Conservation (phyloP, 768 basidiomycete genomes). For the Gymnopilus dilepis region DNA sequence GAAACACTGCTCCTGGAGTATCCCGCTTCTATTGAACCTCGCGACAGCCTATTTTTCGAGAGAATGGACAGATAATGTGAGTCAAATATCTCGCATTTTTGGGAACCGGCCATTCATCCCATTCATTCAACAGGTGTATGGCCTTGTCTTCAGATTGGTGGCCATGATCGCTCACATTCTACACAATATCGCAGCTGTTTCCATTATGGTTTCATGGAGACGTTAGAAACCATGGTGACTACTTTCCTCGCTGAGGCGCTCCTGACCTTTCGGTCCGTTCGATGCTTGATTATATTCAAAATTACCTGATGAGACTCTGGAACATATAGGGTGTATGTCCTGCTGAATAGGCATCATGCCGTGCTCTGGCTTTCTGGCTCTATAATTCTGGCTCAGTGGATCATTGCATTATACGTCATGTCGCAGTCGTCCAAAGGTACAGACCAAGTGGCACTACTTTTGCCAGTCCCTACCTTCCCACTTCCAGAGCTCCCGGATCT, state of each 20-base stretch:
- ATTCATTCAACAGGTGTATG: not conserved
- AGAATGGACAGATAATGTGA: not conserved
- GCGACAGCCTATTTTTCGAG: conserved; percentile 4
- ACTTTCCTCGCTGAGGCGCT: conserved; percentile 11
- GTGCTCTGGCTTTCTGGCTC: not conserved
- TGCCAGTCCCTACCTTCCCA: conserved; percentile 8
- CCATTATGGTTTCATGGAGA: conserved; percentile 16
- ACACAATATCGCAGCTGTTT: conserved; percentile 1
- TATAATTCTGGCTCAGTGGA: conserved; percentile 9
- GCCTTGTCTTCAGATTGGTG: not conserved
- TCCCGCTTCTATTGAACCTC: not conserved
- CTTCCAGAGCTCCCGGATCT: conserved; percentile 6
- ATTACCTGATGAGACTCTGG: not conserved
- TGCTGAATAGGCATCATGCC: not conserved
- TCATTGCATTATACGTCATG: conserved; percentile 11
- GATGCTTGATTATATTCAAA: not conserved
- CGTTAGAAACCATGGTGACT: conserved; percentile 11
- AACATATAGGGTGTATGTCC: conserved; percentile 7
- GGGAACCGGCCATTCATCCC: too few species aligned
- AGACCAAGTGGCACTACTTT: conserved; percentile 10
- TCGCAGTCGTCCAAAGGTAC: conserved; percentile 13
- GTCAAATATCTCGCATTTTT: not conserved
- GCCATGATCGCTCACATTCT: not conserved
- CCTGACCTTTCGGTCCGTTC: conserved; percentile 10
- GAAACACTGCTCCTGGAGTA: too few species aligned